Evolutionary conservation across 768 basidiomycete species (phyloP).

Genomic region (Tulasnella sp.): DNA sequence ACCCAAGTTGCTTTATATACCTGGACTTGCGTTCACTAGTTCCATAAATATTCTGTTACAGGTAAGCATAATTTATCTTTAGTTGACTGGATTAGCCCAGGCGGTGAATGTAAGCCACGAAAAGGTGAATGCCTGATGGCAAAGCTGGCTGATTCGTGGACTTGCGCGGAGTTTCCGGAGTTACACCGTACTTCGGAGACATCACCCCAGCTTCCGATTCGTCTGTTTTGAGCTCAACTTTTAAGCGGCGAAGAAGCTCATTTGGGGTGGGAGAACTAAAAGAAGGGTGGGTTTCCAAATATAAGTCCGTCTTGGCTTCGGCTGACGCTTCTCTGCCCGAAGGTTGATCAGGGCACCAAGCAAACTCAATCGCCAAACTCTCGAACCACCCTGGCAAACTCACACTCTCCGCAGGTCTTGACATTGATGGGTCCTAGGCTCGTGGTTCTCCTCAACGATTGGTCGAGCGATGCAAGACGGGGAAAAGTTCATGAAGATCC

Average conservation of each 20-base stretch:
- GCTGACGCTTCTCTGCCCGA: background rate
- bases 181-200: background rate
- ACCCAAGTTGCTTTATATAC: background rate
- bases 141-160: too few species aligned
- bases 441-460: background rate
- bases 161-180: background rate
- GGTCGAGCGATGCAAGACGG: background rate
- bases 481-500: background rate
- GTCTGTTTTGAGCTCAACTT: background rate
- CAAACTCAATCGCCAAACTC: background rate
- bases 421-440: background rate
- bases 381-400: too few species aligned
- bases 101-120: background rate
- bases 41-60: background rate
- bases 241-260: background rate
- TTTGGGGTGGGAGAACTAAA: background rate
- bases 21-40: background rate
- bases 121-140: background rate
- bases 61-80: background rate
- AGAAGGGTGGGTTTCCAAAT: background rate
- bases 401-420: background rate
- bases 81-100: background rate
- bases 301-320: background rate
- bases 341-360: background rate
- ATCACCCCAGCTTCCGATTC: background rate